A percentile compares a stretch with the other conserved stretches of the same genome.
Evolutionary conservation across 2,329 filamentous ascomycete species (phyloP).

Genomic region (Ophiocordyceps sinensis): DNA sequence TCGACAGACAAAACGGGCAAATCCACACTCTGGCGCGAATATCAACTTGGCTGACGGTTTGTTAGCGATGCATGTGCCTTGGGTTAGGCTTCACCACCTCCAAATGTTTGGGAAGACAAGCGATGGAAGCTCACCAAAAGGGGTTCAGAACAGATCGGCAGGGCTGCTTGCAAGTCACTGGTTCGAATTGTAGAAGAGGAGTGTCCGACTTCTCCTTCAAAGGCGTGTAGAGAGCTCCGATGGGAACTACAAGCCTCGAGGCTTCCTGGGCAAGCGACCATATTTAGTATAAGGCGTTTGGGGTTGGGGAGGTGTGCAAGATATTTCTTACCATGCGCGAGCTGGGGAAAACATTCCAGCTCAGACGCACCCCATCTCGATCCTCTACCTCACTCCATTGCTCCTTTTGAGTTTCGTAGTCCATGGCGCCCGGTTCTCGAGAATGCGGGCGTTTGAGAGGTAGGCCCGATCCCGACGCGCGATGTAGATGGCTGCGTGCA

Average conservation of each 20-base stretch:
- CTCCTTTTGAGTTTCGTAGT: conserved; percentile 87
- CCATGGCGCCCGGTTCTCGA: conserved; percentile 40
- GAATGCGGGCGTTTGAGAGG: neutral
- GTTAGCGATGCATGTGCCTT: conserved; percentile 9
- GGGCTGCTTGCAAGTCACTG: conserved; percentile 89
- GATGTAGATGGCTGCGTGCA: too few species aligned
- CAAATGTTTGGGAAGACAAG: neutral
- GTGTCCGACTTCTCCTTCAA: conserved; percentile 89
- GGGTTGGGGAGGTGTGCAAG: neutral
- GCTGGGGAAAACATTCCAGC: conserved; percentile 98
- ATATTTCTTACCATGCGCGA: conserved; percentile 70
- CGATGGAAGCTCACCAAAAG: conserved; percentile 56
- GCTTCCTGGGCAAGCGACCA: conserved; percentile 50
- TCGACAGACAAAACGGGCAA: conserved; percentile 74
- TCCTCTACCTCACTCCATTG: conserved; percentile 96
- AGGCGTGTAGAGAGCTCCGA: conserved; percentile 89
- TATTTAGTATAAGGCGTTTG: neutral
- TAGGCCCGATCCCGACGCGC: neutral
- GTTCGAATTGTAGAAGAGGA: conserved; percentile 85
- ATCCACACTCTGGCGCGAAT: conserved; percentile 76
- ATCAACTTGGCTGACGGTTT: conserved; percentile 54
- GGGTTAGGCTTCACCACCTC: too few species aligned
- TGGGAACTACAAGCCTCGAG: conserved; percentile 85
- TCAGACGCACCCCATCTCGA: conserved; percentile 84
- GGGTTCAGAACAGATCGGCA: conserved; percentile 94